Percentiles rank a stretch among this genome's conserved stretches.
These are phyloP conservation scores for Darksidea phi DNA, from an alignment of 495 filamentous ascomycete genomes.

Conservation along the genomic window DNA sequence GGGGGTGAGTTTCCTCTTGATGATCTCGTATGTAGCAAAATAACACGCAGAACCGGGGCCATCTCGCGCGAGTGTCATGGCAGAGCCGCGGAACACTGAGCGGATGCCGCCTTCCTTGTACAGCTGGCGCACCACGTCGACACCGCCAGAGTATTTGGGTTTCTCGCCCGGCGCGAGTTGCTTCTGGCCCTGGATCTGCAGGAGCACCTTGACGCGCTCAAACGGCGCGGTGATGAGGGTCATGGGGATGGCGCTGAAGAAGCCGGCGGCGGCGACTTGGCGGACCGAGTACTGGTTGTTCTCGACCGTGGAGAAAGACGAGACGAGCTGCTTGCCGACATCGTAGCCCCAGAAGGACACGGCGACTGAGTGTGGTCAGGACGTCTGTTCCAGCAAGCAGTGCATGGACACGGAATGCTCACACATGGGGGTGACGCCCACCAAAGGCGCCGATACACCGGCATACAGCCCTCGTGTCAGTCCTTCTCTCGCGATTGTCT, in stretches of 20 bases:
- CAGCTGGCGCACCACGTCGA: conserved; percentile 93
- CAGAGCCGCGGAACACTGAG: conserved; percentile 85
- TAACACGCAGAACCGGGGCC: conserved; percentile 91
- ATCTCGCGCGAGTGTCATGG: conserved; percentile 89
- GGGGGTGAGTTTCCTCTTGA: conserved; percentile 86
- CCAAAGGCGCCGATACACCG: conserved; percentile 90
- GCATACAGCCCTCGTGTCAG: conserved; percentile 83
- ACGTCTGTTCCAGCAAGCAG: not conserved
- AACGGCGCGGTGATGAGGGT: conserved; percentile 96
- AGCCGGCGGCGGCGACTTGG: conserved; percentile 88
- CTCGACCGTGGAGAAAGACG: conserved; percentile 61
- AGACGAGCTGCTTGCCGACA: conserved; percentile 84
- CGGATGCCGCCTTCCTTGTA: conserved; percentile 88
- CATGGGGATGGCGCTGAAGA: conserved; percentile 98
- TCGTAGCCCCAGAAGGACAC: conserved; percentile 99
- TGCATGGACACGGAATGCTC: conserved; percentile 50
- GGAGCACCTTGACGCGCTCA: conserved; percentile 96
- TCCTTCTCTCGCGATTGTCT: conserved; percentile 84
- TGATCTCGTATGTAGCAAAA: conserved; percentile 94
- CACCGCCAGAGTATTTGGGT: conserved; percentile 82
- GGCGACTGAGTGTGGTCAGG: conserved; percentile 62
- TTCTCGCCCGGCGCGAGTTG: conserved; percentile 80
- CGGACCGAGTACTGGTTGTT: conserved; percentile 72
- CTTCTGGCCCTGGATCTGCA: conserved; percentile 96
- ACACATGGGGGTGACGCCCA: conserved; percentile 99